Evolutionary conservation across 2,329 filamentous ascomycete species (phyloP).

Genomic region (Arthrobotrys sphaeroides): DNA sequence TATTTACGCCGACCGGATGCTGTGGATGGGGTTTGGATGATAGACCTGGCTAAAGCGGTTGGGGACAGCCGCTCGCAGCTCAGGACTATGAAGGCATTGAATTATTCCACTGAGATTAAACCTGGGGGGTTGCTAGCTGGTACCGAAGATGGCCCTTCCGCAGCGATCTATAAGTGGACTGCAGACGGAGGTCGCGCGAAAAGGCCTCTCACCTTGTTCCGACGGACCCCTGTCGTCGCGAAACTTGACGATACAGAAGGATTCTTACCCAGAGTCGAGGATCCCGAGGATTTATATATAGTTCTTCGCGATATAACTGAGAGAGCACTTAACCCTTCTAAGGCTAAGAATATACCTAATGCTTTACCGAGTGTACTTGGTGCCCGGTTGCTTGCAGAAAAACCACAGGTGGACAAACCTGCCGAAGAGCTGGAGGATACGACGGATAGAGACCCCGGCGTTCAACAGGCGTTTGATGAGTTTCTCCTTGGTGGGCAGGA

Average conservation of each 20-base stretch:
- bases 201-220: background rate
- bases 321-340: background rate
- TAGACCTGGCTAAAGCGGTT: constrained; percentile 9
- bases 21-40: constrained; percentile 16
- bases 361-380: background rate
- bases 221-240: too few relatives aligned
- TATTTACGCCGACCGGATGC: background rate
- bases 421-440: too few relatives aligned
- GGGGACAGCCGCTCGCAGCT: background rate
- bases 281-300: background rate
- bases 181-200: background rate
- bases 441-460: too few relatives aligned
- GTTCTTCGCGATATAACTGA: constrained; percentile 18
- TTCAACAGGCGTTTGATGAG: too few relatives aligned
- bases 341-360: background rate
- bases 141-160: background rate
- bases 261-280: background rate
- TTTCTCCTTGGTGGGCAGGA: background rate
- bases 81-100: background rate
- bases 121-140: background rate
- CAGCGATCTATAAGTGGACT: constrained; percentile 13
- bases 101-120: background rate
- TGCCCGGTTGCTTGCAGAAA: too few relatives aligned
- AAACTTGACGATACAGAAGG: background rate
- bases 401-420: too few relatives aligned